These are phyloP conservation scores for Sparassis latifolia DNA, from an alignment of 1,284 basidiomycete species.

Conservation along the genomic window DNA sequence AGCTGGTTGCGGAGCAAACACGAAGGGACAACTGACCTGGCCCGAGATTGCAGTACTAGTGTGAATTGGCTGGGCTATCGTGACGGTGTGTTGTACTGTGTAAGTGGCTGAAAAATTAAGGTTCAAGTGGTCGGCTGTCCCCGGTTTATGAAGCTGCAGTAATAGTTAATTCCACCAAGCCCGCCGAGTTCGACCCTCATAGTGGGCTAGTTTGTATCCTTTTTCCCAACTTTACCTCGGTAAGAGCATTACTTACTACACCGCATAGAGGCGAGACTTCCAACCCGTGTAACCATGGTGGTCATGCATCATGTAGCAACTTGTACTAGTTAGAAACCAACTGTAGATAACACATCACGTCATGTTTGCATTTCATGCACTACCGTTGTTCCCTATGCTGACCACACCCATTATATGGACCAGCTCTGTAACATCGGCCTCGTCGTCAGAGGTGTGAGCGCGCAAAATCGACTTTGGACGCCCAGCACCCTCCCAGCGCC, in stretches of 20 bases:
- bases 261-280: no score
- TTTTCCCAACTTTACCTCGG: neutral
- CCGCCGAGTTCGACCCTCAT: slow-evolving; percentile 78
- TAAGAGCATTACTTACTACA: no score
- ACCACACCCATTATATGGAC: slow-evolving; percentile 10
- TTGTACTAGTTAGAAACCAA: no score
- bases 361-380: no score
- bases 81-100: slow-evolving; percentile 6
- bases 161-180: slow-evolving; percentile 42
- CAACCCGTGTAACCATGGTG: no score
- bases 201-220: slow-evolving; percentile 55
- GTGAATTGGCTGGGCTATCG: slow-evolving; percentile 2
- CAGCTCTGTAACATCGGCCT: slow-evolving; percentile 11
- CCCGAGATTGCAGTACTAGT: slow-evolving; percentile 1
- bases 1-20: neutral
- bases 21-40: slow-evolving; percentile 9
- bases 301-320: no score
- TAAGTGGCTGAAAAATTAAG: slow-evolving; percentile 13
- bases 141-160: slow-evolving; percentile 15
- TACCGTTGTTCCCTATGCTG: neutral
- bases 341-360: no score
- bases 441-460: slow-evolving; percentile 3
- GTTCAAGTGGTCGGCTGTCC: slow-evolving; percentile 3
- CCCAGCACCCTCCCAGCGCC: neutral
- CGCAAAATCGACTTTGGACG: slow-evolving; percentile 1